A percentile compares a stretch with the other conserved stretches of the same genome.
These are phyloP conservation scores for Phytophthora constricta DNA, from an alignment of 352 stramenopile genomes.

Conservation along the genomic window DNA sequence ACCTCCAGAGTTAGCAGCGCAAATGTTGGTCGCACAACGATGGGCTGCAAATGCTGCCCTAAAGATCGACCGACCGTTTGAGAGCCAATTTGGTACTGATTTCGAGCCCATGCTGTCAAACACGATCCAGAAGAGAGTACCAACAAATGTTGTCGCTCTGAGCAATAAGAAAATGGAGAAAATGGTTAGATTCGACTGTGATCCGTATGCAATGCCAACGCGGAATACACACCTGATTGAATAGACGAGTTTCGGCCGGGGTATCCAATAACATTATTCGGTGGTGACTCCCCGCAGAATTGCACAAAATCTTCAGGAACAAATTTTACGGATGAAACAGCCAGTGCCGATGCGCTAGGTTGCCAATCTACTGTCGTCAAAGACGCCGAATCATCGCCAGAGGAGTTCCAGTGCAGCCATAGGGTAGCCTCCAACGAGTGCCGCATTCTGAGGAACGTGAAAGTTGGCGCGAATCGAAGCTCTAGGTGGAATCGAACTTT, in stretches of 20 bases:
- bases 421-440: constrained; percentile 27
- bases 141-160: constrained; percentile 41
- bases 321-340: constrained; percentile 34
- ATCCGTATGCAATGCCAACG: too few species aligned
- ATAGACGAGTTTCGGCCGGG: too few species aligned
- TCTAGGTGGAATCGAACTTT: constrained; percentile 33
- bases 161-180: not conserved
- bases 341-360: constrained; percentile 14
- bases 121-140: constrained; percentile 56
- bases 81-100: constrained; percentile 2
- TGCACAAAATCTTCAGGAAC: constrained; percentile 15
- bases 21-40: constrained; percentile 48
- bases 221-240: too few species aligned
- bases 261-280: too few species aligned
- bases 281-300: not conserved
- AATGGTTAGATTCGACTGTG: not conserved
- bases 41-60: not conserved
- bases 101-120: constrained; percentile 29
- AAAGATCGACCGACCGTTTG: not conserved
- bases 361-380: not conserved
- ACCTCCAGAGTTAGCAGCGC: constrained; percentile 33
- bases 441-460: constrained; percentile 31
- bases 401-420: constrained; percentile 39
- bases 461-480: constrained; percentile 33
- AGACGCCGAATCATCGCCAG: not conserved